Evolutionary conservation across 805 yeast genomes (phyloP).

Genomic region (Barnettozyma sp.): DNA sequence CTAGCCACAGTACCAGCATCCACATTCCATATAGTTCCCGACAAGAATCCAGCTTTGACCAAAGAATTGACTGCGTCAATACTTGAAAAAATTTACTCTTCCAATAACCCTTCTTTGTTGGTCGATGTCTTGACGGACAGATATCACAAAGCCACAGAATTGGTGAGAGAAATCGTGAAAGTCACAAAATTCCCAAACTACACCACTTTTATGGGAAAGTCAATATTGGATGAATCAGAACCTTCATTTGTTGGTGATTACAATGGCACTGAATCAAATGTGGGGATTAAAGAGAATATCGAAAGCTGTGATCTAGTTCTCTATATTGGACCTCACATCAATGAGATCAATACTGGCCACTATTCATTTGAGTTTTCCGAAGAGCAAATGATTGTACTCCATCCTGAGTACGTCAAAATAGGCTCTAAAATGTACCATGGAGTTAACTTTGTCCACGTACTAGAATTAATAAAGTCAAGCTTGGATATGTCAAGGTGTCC

Average conservation of each 20-base stretch:
- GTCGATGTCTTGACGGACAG: conserved; percentile 69
- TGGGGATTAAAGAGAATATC: conserved; percentile 41
- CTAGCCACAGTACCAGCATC: conserved; percentile 29
- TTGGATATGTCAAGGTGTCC: conserved; percentile 29
- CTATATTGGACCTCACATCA: conserved; percentile 59
- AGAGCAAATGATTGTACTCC: conserved; percentile 40
- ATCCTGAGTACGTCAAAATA: conserved; percentile 47
- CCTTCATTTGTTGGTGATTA: conserved; percentile 65
- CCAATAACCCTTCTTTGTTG: conserved; percentile 57
- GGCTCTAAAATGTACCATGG: conserved; percentile 34
- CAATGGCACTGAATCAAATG: conserved; percentile 50
- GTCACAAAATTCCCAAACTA: conserved; percentile 43
- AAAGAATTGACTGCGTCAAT: conserved; percentile 37
- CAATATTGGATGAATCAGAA: conserved; percentile 63
- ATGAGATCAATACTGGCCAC: conserved; percentile 67
- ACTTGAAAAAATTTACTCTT: conserved; percentile 41
- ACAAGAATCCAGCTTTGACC: conserved; percentile 23
- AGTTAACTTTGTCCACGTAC: conserved; percentile 43
- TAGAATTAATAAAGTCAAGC: conserved; percentile 34
- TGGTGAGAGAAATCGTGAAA: conserved; percentile 42
- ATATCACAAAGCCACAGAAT: conserved; percentile 37
- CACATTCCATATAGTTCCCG: conserved; percentile 21
- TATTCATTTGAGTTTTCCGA: conserved; percentile 42
- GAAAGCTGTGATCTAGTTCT: conserved; percentile 60
- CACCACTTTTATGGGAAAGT: conserved; percentile 64